Conservation (phyloP, 306 rosid genomes). For the Vigna nakashimae region DNA sequence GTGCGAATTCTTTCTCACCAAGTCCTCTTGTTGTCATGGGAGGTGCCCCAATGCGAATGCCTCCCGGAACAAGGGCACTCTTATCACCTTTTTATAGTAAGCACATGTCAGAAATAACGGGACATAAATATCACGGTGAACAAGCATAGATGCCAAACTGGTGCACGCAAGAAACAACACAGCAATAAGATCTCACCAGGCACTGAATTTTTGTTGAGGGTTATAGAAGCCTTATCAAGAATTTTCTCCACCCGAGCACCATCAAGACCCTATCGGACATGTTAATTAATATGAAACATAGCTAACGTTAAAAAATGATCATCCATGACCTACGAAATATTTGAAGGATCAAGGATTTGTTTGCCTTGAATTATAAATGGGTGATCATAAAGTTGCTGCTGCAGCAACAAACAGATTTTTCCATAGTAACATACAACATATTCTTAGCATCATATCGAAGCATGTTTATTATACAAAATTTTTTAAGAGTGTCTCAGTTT, state of each 20-base stretch:
- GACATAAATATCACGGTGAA: constrained; percentile 20
- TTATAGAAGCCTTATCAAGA: constrained; percentile 89
- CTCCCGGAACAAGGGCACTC: constrained; percentile 91
- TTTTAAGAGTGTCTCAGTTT: constrained; percentile 30
- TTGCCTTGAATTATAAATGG: neutral
- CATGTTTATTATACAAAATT: constrained; percentile 37
- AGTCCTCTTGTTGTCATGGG: constrained; percentile 98
- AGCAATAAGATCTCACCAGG: constrained; percentile 64
- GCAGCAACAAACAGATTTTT: neutral
- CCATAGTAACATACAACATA: constrained; percentile 1
- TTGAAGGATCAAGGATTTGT: neutral
- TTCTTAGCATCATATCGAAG: constrained; percentile 4
- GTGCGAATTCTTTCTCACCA: constrained; percentile 69
- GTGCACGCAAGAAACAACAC: neutral
- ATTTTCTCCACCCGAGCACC: constrained; percentile 98
- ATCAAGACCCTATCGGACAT: constrained; percentile 71
- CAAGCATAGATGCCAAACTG: constrained; percentile 6
- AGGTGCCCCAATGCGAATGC: constrained; percentile 96
- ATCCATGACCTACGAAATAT: neutral
- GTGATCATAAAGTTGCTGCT: constrained; percentile 8
- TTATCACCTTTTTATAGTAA: constrained; percentile 68
- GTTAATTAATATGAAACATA: constrained; percentile 40
- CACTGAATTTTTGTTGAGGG: constrained; percentile 94
- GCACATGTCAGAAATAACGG: constrained; percentile 28
- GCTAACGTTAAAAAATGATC: neutral